A percentile compares a stretch with the other conserved stretches of the same genome.
phyloP scores from a whole-genome alignment of 2,329 filamentous ascomycete species.

The Colletotrichum chrysophilum region DNA sequence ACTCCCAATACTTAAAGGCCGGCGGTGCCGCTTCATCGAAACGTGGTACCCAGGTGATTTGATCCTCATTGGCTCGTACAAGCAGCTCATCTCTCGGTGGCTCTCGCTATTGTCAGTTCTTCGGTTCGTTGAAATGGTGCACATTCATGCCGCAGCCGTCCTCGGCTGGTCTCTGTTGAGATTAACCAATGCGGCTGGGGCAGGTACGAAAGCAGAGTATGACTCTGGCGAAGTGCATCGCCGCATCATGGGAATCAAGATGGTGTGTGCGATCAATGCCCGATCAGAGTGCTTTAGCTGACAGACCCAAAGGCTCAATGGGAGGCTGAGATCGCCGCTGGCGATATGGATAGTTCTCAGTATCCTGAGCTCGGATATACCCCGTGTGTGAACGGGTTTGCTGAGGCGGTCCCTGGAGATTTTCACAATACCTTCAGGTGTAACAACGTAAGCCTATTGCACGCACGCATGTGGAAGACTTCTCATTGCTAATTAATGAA shows the following conservation, averaged over 20 bases:
- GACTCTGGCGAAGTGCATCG: slow-evolving; percentile 25
- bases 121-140: slow-evolving; percentile 21
- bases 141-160: slow-evolving; percentile 19
- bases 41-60: background rate
- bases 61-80: background rate
- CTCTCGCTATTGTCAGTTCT: background rate
- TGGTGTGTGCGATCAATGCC: slow-evolving; percentile 14
- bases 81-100: background rate
- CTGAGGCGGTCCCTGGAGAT: slow-evolving; percentile 49
- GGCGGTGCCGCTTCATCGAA: background rate
- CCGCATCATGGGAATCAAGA: slow-evolving; percentile 29
- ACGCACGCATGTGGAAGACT: too few species aligned
- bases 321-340: slow-evolving; percentile 36
- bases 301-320: slow-evolving; percentile 33
- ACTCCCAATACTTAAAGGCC: background rate
- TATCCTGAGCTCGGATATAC: slow-evolving; percentile 44
- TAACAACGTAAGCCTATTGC: slow-evolving; percentile 40
- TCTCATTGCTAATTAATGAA: background rate
- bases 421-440: slow-evolving; percentile 52
- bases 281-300: background rate
- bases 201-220: slow-evolving; percentile 26
- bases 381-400: slow-evolving; percentile 46
- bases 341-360: slow-evolving; percentile 36
- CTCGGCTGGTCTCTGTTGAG: slow-evolving; percentile 25
- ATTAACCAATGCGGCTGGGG: slow-evolving; percentile 25